Percentiles rank a stretch among this genome's conserved stretches.
phyloP scores from a whole-genome alignment of 2,329 filamentous ascomycete species.

The Dothideomycetidae sp. region DNA sequence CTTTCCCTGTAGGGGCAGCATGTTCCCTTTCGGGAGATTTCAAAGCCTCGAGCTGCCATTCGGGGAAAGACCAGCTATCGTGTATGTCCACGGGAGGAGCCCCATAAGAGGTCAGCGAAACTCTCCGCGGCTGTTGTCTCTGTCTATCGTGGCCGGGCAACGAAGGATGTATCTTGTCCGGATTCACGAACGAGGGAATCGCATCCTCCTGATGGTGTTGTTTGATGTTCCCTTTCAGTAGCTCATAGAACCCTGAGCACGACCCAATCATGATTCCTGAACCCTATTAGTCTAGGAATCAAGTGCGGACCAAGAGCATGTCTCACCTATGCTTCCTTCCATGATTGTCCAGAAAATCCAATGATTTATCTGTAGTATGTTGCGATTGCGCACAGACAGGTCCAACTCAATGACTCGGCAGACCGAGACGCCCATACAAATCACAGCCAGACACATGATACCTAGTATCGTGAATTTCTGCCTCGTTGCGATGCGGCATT shows the following conservation, averaged over 20 bases:
- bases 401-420: conserved; percentile 6
- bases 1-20: no score
- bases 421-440: conserved; percentile 3
- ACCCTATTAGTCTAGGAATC: not conserved
- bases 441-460: conserved; percentile 4
- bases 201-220: not conserved
- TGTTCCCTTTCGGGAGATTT: no score
- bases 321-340: conserved; percentile 3
- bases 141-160: no score
- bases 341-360: conserved; percentile 4
- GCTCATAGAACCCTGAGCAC: conserved; percentile 2
- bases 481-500: conserved; percentile 1
- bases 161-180: not conserved
- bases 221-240: not conserved
- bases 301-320: not conserved
- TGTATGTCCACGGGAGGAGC: no score
- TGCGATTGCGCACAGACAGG: conserved; percentile 1
- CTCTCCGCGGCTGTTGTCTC: no score
- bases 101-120: no score
- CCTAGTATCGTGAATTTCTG: conserved; percentile 5
- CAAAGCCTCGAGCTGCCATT: no score
- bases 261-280: conserved; percentile 8
- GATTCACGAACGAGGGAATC: not conserved
- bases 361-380: conserved; percentile 1
- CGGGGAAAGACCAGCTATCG: no score